Conservation (phyloP, 352 stramenopile species). For the Globisporangium cystogenes region DNA sequence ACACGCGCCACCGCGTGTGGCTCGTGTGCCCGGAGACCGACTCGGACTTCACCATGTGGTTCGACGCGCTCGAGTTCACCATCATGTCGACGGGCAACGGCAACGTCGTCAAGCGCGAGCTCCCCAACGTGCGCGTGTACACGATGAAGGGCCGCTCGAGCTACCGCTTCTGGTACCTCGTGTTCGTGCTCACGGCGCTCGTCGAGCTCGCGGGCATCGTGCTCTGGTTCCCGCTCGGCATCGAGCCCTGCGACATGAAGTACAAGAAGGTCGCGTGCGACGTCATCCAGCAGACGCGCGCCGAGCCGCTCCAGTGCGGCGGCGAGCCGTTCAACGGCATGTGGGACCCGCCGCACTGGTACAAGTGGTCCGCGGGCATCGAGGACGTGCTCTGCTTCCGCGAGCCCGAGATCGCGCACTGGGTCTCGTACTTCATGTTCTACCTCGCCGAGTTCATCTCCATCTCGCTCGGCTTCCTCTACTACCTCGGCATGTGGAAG, state of each 20-base stretch:
- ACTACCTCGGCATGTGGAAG: constrained; percentile 89
- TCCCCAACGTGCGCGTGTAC: constrained; percentile 76
- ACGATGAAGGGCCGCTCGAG: constrained; percentile 68
- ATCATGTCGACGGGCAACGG: constrained; percentile 65
- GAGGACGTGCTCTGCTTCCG: constrained; percentile 76
- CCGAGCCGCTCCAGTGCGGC: constrained; percentile 40
- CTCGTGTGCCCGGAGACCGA: constrained; percentile 78
- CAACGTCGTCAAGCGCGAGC: constrained; percentile 72
- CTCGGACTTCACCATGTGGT: constrained; percentile 78
- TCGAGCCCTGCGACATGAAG: constrained; percentile 64
- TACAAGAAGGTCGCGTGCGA: constrained; percentile 41
- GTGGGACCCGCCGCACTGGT: constrained; percentile 66
- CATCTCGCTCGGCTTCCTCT: constrained; percentile 67
- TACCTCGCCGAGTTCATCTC: constrained; percentile 60
- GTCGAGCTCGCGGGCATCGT: constrained; percentile 45
- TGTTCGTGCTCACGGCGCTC: constrained; percentile 62
- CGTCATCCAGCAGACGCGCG: constrained; percentile 46
- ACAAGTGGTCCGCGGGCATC: constrained; percentile 55
- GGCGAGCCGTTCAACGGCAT: constrained; percentile 64
- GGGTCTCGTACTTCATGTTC: constrained; percentile 76
- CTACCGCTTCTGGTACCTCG: constrained; percentile 68
- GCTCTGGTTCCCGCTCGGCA: constrained; percentile 49
- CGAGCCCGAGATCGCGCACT: constrained; percentile 64
- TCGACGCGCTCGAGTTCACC: constrained; percentile 70
- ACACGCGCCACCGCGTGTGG: constrained; percentile 70